Evolutionary conservation across 2,329 filamentous ascomycete genomes (phyloP).

Genomic region (Blastomyces emzantsi): DNA sequence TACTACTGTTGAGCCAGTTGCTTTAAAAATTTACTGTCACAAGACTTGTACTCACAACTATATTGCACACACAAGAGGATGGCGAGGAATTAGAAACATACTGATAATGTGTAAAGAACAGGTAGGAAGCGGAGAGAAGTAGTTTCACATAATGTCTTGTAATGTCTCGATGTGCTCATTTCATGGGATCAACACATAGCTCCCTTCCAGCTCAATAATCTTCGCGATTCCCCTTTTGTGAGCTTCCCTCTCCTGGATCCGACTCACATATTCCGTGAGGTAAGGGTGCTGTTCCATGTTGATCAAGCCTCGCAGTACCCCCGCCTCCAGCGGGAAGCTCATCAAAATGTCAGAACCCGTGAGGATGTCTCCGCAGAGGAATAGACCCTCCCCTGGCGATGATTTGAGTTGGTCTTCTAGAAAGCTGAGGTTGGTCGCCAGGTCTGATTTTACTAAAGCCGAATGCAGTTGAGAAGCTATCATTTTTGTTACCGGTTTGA

Average conservation of each 20-base stretch:
- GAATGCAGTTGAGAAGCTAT: slow-evolving; percentile 42
- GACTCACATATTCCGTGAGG: slow-evolving; percentile 22
- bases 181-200: not conserved
- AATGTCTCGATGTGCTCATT: not conserved
- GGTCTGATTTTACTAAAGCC: slow-evolving; percentile 33
- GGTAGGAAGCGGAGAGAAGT: not conserved
- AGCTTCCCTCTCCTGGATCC: slow-evolving; percentile 23
- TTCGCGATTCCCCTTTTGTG: slow-evolving; percentile 25
- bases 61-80: too few relatives aligned
- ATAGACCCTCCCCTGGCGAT: slow-evolving; percentile 31
- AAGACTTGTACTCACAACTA: too few relatives aligned
- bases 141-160: not conserved
- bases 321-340: slow-evolving; percentile 38
- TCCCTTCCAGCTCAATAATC: slow-evolving; percentile 24
- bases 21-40: too few relatives aligned
- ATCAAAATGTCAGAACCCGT: slow-evolving; percentile 42
- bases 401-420: slow-evolving; percentile 38
- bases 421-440: slow-evolving; percentile 36
- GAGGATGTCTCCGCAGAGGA: slow-evolving; percentile 37
- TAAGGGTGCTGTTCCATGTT: slow-evolving; percentile 30
- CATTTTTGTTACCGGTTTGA: slow-evolving; percentile 52
- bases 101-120: not conserved
- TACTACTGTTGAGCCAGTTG: too few relatives aligned
- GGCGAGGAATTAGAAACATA: too few relatives aligned
- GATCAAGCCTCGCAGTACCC: slow-evolving; percentile 25